Base-by-base conservation (phyloP, 768 basidiomycete genomes). In the Cyathus striatus region DNA sequence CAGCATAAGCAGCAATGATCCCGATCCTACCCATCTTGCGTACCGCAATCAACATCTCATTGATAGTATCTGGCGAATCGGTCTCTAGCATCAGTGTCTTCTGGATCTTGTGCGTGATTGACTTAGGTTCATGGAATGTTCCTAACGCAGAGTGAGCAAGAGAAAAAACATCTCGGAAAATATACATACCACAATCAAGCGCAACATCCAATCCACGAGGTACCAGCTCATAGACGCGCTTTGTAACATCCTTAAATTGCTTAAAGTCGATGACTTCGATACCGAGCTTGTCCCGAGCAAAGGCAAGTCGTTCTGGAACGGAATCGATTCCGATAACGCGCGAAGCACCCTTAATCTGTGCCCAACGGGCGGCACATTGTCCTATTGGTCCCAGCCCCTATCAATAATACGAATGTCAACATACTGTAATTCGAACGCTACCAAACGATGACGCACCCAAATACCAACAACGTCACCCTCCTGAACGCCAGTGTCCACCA, bases 31-130 rank as follows among this genome's bases (percentile, higher is more conserved):
- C 83, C 56, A 69, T 67, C 64, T 89, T 83, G 41, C 69, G 58
- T 1, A 71, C 70, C 1, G 72, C 57, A 4, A 65, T 50, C 16
- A 76, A 52, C 68, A 73, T 74, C 51, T 74, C 71, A 40, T 71
- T 72, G 41, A 73, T 55, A 2, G 74, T 85, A 57, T 89, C 86
- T 0, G 79, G 70, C 0, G 77, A 76, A 50, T 88, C 86, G 0
- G 83, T 89, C 62, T 90, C 86, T 22, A 86, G 72, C 78, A 83
- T 80, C 37, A 86, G 63, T 17, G 75, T 58, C 63, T 83, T 84
- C 58, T 86, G 78, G 23, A 79, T 68, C 54, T 82, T 85, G 63
- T 86, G 85, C 3, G 75, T 51, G 20, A 80, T 44, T 0, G 72
- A 66, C 65, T 87, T 84, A 13, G 83, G 82, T 51, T 85, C 75